Evolutionary conservation across 176 grass and related monocot species (phyloP).

Genomic region (Luzula sylvatica): DNA sequence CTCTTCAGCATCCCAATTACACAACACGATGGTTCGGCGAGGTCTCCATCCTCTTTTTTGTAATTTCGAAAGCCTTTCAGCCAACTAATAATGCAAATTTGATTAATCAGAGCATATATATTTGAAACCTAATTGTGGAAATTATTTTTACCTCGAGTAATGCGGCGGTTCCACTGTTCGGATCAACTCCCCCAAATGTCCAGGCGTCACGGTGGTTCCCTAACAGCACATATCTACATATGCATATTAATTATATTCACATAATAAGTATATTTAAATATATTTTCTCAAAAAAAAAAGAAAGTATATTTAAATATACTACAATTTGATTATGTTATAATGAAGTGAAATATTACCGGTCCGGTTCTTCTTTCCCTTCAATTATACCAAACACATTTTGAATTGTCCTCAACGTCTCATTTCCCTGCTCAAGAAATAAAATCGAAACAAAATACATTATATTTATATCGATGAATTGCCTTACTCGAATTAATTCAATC

Average conservation of each 20-base stretch:
- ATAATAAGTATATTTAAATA: too few species aligned
- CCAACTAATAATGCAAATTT: slow-evolving; percentile 39
- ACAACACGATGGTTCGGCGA: slow-evolving; percentile 77
- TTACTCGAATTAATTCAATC: not conserved
- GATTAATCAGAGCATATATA: not conserved
- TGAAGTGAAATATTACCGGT: slow-evolving; percentile 32
- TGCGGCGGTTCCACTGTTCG: slow-evolving; percentile 77
- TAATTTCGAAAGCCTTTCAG: slow-evolving; percentile 56
- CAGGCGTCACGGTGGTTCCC: slow-evolving; percentile 95
- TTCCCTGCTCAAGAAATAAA: slow-evolving; percentile 35
- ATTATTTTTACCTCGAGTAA: slow-evolving; percentile 58
- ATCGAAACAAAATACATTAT: not conserved
- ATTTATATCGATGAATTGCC: not conserved
- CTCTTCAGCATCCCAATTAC: slow-evolving; percentile 91
- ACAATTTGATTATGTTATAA: not conserved
- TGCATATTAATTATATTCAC: not conserved
- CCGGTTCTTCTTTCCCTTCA: slow-evolving; percentile 83
- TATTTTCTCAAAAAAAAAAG: too few species aligned
- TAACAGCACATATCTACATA: slow-evolving; percentile 62
- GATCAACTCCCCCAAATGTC: slow-evolving; percentile 85
- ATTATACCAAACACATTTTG: slow-evolving; percentile 85
- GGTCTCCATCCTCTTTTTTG: slow-evolving; percentile 83
- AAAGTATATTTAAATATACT: not conserved
- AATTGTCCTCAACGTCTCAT: slow-evolving; percentile 72
- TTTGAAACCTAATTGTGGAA: not conserved